Evolutionary conservation across 306 rosid genomes (phyloP).

Genomic region (Vicia villosa): DNA sequence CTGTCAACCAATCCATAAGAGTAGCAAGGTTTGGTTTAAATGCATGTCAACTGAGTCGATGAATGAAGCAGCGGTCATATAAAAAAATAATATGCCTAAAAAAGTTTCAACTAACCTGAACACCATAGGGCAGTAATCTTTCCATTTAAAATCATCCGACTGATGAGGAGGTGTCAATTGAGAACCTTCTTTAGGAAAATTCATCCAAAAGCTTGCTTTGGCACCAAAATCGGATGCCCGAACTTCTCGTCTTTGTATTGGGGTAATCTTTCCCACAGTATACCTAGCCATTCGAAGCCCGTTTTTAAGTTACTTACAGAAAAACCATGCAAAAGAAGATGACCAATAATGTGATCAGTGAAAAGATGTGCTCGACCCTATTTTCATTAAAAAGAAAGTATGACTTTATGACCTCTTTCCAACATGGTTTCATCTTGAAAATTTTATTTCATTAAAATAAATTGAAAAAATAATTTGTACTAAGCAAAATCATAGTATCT

Average conservation of each 20-base stretch:
- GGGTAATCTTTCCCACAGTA: conserved; percentile 98
- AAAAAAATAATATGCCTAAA: conserved; percentile 31
- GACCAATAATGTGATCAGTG: too few species aligned
- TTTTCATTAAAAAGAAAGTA: neutral
- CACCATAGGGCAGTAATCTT: conserved; percentile 98
- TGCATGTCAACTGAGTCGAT: conserved; percentile 31
- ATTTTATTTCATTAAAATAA: neutral
- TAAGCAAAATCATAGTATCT: conserved; percentile 19
- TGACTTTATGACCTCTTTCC: neutral
- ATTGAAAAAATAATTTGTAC: conserved; percentile 11
- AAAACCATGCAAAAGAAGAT: conserved; percentile 35
- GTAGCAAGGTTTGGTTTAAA: conserved; percentile 17
- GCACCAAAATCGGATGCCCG: conserved; percentile 92
- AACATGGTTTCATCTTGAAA: conserved; percentile 5
- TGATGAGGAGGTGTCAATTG: conserved; percentile 96
- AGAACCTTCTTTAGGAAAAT: conserved; percentile 93
- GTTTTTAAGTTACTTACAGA: conserved; percentile 33
- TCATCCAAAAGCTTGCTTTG: conserved; percentile 99
- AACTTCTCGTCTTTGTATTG: conserved; percentile 94
- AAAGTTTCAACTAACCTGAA: conserved; percentile 64
- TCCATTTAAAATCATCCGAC: conserved; percentile 97
- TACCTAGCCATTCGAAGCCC: conserved; percentile 70
- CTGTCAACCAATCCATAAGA: conserved; percentile 22
- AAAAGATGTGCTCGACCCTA: too few species aligned
- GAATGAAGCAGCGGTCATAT: conserved; percentile 18